Percentiles rank a stretch among this genome's conserved stretches.
These are phyloP conservation scores for Mycena citricolor DNA, from an alignment of 1,284 basidiomycete species.

Conservation along the genomic window DNA sequence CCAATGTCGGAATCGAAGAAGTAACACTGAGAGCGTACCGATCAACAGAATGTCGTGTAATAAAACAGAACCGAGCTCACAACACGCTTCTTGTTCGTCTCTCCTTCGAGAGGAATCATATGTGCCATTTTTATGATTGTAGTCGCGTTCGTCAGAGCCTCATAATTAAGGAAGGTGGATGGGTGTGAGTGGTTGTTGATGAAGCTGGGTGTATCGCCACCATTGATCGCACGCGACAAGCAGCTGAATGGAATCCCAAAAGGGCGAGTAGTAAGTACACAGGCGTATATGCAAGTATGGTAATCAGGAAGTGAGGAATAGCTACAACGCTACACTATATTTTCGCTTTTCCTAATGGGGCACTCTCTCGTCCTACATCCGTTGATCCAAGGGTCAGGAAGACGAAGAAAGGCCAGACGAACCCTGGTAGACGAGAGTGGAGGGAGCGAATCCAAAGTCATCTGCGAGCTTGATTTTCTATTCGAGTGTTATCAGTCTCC, in stretches of 20 bases:
- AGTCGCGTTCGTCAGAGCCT: conserved; percentile 5
- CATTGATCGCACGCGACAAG: neutral
- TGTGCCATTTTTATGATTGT: conserved; percentile 36
- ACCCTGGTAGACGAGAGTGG: conserved; percentile 73
- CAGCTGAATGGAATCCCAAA: too few relatives aligned
- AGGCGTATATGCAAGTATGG: too few relatives aligned
- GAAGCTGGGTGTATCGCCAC: neutral
- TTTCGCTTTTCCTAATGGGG: conserved; percentile 40
- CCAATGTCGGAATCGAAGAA: conserved; percentile 99
- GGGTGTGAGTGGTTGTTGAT: conserved; percentile 8
- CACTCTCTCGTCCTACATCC: conserved; percentile 12
- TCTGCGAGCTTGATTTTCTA: conserved; percentile 67
- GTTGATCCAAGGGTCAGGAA: too few relatives aligned
- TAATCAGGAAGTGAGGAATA: too few relatives aligned
- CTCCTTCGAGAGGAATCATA: conserved; percentile 73
- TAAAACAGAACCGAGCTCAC: conserved; percentile 49
- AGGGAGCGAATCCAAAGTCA: conserved; percentile 80
- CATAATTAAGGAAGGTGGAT: conserved; percentile 12
- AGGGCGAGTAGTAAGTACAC: too few relatives aligned
- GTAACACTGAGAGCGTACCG: conserved; percentile 67
- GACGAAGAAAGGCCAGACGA: conserved; percentile 17
- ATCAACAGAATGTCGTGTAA: conserved; percentile 12
- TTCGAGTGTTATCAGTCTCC: neutral
- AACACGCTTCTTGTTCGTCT: conserved; percentile 80
- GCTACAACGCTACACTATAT: too few relatives aligned